Evolutionary conservation across 352 stramenopile genomes (phyloP).

Genomic region (Globisporangium barbulae): DNA sequence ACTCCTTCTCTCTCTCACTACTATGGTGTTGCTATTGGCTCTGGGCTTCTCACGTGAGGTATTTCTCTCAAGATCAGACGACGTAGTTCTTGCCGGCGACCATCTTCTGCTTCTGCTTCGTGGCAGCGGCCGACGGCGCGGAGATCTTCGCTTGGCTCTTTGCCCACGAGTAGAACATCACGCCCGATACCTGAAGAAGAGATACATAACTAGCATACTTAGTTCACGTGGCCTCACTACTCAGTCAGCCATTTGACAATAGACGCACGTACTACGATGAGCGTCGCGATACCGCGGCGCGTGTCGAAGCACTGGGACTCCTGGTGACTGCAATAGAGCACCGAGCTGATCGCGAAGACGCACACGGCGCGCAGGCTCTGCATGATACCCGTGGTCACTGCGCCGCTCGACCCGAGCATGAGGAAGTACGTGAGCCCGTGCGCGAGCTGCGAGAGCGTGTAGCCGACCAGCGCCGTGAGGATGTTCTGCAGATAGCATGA

Average conservation of each 20-base stretch:
- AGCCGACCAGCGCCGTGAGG: slow-evolving; percentile 53
- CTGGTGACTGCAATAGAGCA: slow-evolving; percentile 82
- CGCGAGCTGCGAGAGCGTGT: slow-evolving; percentile 78
- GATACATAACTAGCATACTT: not conserved
- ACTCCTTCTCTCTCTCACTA: not conserved
- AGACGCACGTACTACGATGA: slow-evolving; percentile 41
- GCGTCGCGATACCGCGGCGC: slow-evolving; percentile 74
- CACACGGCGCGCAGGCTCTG: slow-evolving; percentile 85
- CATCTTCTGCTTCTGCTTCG: slow-evolving; percentile 32
- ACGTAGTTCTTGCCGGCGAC: slow-evolving; percentile 72
- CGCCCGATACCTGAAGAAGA: slow-evolving; percentile 35
- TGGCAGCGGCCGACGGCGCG: slow-evolving; percentile 14
- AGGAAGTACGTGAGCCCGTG: slow-evolving; percentile 86
- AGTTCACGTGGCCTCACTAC: not conserved
- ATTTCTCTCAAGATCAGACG: slow-evolving; percentile 22
- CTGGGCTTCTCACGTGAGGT: not conserved
- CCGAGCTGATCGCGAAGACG: slow-evolving; percentile 79
- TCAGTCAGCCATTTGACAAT: not conserved
- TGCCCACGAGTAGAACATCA: slow-evolving; percentile 87
- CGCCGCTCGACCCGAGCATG: slow-evolving; percentile 74
- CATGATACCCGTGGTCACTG: slow-evolving; percentile 86
- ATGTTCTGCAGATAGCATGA: slow-evolving; percentile 29
- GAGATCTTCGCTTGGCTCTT: slow-evolving; percentile 56
- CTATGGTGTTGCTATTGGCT: not conserved
- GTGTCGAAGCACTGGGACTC: slow-evolving; percentile 87